A percentile compares a stretch with the other conserved stretches of the same genome.
These are phyloP conservation scores for Coprinopsis cinerea DNA, from an alignment of 768 basidiomycete species.

Conservation along the genomic window DNA sequence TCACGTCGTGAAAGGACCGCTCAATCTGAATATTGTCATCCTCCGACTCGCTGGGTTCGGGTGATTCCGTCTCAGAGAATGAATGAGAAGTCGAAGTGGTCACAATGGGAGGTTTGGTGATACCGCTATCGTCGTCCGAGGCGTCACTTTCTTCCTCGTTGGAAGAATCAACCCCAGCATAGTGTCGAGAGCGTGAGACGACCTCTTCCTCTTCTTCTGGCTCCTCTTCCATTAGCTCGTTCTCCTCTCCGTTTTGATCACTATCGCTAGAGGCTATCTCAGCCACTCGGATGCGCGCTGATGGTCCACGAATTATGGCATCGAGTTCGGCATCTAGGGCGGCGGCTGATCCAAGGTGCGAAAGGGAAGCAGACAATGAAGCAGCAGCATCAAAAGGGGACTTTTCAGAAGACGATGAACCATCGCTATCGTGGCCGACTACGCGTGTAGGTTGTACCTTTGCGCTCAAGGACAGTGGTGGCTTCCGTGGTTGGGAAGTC, in stretches of 20 bases:
- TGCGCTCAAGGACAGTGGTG: too few relatives aligned
- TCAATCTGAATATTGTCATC: background rate
- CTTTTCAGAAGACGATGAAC: background rate
- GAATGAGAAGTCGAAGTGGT: background rate
- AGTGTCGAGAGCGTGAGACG: background rate
- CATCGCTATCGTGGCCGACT: background rate
- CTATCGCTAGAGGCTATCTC: slow-evolving; percentile 36
- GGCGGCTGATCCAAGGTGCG: slow-evolving; percentile 15
- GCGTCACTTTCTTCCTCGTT: slow-evolving; percentile 21
- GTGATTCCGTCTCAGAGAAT: background rate
- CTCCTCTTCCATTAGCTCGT: slow-evolving; percentile 29
- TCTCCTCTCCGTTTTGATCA: slow-evolving; percentile 36
- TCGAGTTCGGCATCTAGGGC: slow-evolving; percentile 26
- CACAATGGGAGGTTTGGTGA: background rate
- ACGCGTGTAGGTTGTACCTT: background rate
- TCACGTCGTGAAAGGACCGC: slow-evolving; percentile 26
- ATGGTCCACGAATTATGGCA: slow-evolving; percentile 34
- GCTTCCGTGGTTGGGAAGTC: too few relatives aligned
- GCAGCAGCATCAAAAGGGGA: background rate
- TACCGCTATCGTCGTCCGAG: background rate
- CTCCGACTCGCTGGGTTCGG: background rate
- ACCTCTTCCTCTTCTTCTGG: slow-evolving; percentile 17
- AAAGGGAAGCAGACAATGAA: background rate
- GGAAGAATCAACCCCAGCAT: slow-evolving; percentile 17
- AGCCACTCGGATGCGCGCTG: slow-evolving; percentile 19